A percentile compares a stretch with the other conserved stretches of the same genome.
phyloP scores from a whole-genome alignment of 371 early-diverging fungal species.

The Massospora cicadina region DNA sequence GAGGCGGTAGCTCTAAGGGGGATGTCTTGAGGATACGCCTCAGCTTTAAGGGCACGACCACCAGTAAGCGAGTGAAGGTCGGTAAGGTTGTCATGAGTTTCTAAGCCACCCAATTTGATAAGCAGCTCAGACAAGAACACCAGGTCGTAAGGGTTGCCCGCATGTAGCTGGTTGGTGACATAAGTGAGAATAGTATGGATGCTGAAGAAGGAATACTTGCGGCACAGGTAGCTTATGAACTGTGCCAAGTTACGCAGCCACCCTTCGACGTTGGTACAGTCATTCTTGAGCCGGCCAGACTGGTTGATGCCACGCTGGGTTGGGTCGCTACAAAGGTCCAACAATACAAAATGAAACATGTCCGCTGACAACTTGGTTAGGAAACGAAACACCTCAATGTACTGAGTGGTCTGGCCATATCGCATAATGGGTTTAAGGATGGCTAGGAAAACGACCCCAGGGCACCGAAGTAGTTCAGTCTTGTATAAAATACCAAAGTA shows the following conservation, averaged over 20 bases:
- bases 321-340: not conserved
- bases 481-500: not conserved
- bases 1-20: constrained; percentile 34
- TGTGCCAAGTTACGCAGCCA: constrained; percentile 43
- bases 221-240: constrained; percentile 51
- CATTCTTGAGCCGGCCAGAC: constrained; percentile 10
- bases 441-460: not conserved
- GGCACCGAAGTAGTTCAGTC: not conserved
- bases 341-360: not conserved
- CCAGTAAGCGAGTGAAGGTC: constrained; percentile 52
- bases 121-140: constrained; percentile 54
- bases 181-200: constrained; percentile 42
- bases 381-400: not conserved
- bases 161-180: constrained; percentile 36
- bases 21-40: constrained; percentile 27
- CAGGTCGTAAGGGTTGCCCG: constrained; percentile 27
- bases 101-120: constrained; percentile 51
- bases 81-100: constrained; percentile 28
- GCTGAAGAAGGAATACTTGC: constrained; percentile 44
- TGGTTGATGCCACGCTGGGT: not conserved
- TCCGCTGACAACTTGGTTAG: not conserved
- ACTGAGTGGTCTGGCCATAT: not conserved
- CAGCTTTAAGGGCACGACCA: constrained; percentile 34
- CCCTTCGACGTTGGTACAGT: constrained; percentile 18
- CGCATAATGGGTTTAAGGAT: not conserved